Base-by-base conservation (phyloP, 768 basidiomycete genomes). In the Saitozyma podzolica region DNA sequence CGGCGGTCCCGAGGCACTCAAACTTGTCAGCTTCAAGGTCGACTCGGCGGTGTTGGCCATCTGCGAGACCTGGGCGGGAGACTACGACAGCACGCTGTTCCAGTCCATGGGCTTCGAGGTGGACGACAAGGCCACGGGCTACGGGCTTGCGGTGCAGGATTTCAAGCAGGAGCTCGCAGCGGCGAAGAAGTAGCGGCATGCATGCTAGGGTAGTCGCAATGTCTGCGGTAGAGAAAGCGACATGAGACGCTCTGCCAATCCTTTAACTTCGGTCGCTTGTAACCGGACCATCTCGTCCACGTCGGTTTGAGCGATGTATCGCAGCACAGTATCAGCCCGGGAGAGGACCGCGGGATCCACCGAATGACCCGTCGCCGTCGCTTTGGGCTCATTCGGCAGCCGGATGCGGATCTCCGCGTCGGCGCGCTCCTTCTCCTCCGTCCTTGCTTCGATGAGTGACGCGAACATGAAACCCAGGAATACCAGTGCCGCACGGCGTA, bases 401-500 rank as follows among this genome's bases (percentile, higher is more conserved):
- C 29, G 29, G 29, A 29, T 29, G 29, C 29, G 29, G 29, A 29
- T 29, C 5, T 29, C 29, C 29, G 29, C 29, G 29, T 2, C 29
- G 29, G 29, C 5, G 5, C 29, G 29, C 29, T 29, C 29, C 87
- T 82, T 58, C 47, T 59, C 54, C 20, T 59, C 64, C 16, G 47
- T 17, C 16, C 49, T 71, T 9, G 84, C 81, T n/a, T 78, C 79
- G 0, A 83, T 86, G 16, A 83, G 82, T 48, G 87, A 84, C n/a
- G 84, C 83, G n/a, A 92, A 77, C 40, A 92, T 81, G 9, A 88
- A 73, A 0, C 86, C 82, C 49, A 95, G 82, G 75, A 96, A 88
- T 68, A 93, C 87, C n/a, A 96, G 74, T 0, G 90, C 92, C 0
- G 91, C 88, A 48, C 95, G 88, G 40, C 94, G 85, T 4, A 97